Base-by-base conservation (phyloP, 768 basidiomycete species). In the Termitomyces sp. region DNA sequence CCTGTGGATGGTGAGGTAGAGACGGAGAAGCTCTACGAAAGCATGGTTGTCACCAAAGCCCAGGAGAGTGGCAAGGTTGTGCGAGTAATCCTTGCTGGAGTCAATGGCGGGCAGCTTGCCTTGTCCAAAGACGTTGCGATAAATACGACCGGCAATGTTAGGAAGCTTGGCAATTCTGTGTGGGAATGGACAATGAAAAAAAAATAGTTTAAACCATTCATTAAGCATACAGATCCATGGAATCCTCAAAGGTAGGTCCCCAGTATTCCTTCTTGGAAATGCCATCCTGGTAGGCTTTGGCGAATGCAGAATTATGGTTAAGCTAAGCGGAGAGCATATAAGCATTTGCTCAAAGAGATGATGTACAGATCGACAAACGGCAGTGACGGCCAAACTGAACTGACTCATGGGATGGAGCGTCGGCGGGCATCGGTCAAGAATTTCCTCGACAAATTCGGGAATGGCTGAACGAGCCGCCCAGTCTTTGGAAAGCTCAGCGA, bases 321-420 rank as follows among this genome's bases (percentile, higher is more conserved):
- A 93, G 80, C 89, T 91, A 64, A 31, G 56, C 60, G 52, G 41
- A 65, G 22, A 41, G 37, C 62, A 44, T 51, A 58, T 45, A 30
- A 27, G 37, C 51, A 62, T 61, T 48, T 2, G 47, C 33, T 51
- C 33, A 0, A 53, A 18, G 37, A 50, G 13, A 34, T 15, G n/a
- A 1, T 36, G 24, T 31, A 20, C 6, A 37, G 11, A n/a, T 24
- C 13, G 22, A 75, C 83, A 46, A 70, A 91, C 89, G 33, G 96
- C 95, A 64, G 95, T 98, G 66, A 96, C 93, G 59, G 95, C 95
- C 70, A 97, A 78, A 71, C 89, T 90, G 78, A 98, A 97, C 77
- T 98, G 96, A 74, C 91, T 94, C 96, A 98, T 98, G 63, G 96
- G 96, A 74, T 98, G 96, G 47, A 98, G 84, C 16, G 94, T 95